Evolutionary conservation across 805 yeast genomes (phyloP), one percentile per base, ranked within the genome.

Genomic region (Candida arabinofermentans): DNA sequence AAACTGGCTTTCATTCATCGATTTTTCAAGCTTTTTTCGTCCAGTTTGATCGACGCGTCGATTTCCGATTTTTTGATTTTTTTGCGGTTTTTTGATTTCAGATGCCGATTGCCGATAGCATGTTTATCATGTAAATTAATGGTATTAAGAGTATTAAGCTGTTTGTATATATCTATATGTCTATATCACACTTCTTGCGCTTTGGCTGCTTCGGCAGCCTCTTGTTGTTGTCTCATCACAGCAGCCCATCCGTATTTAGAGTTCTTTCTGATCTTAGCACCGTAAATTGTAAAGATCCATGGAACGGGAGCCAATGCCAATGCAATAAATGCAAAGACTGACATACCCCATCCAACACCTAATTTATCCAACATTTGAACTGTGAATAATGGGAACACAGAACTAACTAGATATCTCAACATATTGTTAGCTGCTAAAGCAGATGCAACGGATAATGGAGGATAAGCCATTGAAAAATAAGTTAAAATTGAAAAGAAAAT

Each of bases 381-480:
- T 1, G 89, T 85, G 65, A 89, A 88, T 44, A 89, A 69, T 42
- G 96, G 96, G 71, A 89, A 82, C 17, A 81, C 86, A 6, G 87
- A 79, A 8, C 95, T 87, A 47, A 84, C 59, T 24, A 82, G 51
- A 58, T 86, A 87, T 65, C 96, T 76, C 43, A 82, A 62, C 55
- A 89, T 69, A 59, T 86, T 86, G 65, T 88, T 89, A 12, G 96
- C 96, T 27, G 96, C 96, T 47, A 87, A 62, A 3, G 95, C 91
- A n/a, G 91, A 81, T 0, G 96, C 96, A 18, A 87, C 83, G 26
- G 75, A 73, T 26, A 79, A 62, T 36, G 91, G 88, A 22, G 93
- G 91, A 61, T 79, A 86, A 4, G 84, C 61, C 71, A 79, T 71
- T 27, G 85, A 68, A 61, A 85, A 82, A 59, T 85, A 86, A 36